These are phyloP conservation scores for Hymenoscyphus linearis DNA, from an alignment of 2,329 filamentous ascomycete species.

Conservation along the genomic window DNA sequence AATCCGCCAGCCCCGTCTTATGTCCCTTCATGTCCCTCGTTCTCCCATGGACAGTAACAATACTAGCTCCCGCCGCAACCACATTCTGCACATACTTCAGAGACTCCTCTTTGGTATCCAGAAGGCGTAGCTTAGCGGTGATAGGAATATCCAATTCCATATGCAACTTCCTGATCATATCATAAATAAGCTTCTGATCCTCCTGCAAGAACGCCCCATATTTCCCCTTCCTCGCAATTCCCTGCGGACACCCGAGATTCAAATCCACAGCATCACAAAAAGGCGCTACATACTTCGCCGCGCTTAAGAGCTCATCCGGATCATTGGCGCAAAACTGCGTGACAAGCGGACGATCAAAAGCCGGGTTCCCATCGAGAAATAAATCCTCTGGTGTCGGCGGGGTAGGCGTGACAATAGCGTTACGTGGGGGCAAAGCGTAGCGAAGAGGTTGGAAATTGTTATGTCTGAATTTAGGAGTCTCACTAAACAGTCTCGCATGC, in stretches of 20 bases:
- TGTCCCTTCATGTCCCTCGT: constrained; percentile 92
- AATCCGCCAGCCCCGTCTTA: constrained; percentile 88
- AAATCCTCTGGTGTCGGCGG: constrained; percentile 33
- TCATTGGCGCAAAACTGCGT: constrained; percentile 96
- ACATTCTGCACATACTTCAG: constrained; percentile 86
- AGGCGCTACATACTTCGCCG: constrained; percentile 72
- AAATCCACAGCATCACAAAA: constrained; percentile 94
- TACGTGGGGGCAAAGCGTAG: constrained; percentile 29
- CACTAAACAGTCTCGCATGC: constrained; percentile 81
- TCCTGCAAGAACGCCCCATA: constrained; percentile 96
- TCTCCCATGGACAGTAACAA: constrained; percentile 88
- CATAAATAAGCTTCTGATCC: constrained; percentile 75
- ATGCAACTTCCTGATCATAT: constrained; percentile 80
- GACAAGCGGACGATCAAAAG: constrained; percentile 80
- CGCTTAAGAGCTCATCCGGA: constrained; percentile 70
- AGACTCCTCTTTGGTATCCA: constrained; percentile 82
- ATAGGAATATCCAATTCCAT: constrained; percentile 74
- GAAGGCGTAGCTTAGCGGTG: constrained; percentile 88
- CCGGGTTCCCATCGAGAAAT: constrained; percentile 82
- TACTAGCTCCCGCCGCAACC: constrained; percentile 80
- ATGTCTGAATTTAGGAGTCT: constrained; percentile 70
- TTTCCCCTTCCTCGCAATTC: constrained; percentile 83
- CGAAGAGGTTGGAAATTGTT: constrained; percentile 66
- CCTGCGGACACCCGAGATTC: constrained; percentile 93
- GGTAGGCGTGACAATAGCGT: constrained; percentile 11